Evolutionary conservation across 768 basidiomycete species (phyloP).

Genomic region (Tylopilus subfusipes): DNA sequence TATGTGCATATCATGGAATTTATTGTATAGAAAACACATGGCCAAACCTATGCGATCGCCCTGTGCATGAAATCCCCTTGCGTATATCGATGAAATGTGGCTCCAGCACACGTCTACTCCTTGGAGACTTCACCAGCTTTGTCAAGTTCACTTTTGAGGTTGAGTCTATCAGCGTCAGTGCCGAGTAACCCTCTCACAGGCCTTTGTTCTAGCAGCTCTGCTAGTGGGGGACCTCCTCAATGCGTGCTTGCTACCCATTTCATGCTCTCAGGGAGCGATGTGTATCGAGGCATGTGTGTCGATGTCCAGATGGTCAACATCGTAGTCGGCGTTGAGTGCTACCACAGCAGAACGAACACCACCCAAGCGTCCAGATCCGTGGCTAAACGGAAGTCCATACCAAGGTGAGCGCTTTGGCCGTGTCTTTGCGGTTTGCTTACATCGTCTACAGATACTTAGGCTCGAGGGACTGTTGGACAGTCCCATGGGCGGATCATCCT

Average conservation of each 20-base stretch:
- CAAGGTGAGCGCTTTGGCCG: background rate
- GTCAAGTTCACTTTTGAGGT: background rate
- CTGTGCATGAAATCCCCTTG: background rate
- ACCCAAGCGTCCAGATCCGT: background rate
- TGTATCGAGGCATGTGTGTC: no score
- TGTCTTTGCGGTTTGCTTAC: background rate
- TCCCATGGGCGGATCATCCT: background rate
- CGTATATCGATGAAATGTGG: background rate
- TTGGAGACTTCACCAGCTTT: background rate
- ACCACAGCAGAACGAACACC: background rate
- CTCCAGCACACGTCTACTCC: background rate
- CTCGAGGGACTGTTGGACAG: no score
- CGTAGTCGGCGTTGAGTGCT: background rate
- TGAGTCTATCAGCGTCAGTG: background rate
- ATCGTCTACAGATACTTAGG: no score
- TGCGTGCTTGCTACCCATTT: background rate
- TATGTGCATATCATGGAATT: constrained; percentile 2
- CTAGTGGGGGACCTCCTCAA: background rate
- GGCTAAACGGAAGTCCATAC: background rate
- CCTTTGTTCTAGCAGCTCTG: background rate
- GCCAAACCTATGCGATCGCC: background rate
- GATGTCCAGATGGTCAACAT: background rate
- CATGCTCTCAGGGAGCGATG: background rate
- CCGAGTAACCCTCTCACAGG: background rate
- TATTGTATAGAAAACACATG: constrained; percentile 1